A percentile compares a stretch with the other conserved stretches of the same genome.
Conservation (phyloP, 768 basidiomycete species). For the Dictyophora rubrovolvata region DNA sequence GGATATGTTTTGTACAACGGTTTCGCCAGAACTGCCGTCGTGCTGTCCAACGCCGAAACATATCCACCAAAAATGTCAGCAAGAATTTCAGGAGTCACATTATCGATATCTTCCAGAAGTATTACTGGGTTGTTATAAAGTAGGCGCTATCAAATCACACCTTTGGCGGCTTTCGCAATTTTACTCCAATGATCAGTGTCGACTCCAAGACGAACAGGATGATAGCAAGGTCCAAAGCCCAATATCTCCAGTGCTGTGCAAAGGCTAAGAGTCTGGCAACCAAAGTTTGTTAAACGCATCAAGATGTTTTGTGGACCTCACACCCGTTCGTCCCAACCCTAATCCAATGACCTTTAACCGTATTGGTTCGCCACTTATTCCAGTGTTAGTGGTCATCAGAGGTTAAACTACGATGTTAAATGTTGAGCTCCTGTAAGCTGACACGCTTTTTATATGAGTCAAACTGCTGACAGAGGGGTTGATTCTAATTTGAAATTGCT, state of each 20-base stretch:
- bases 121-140: background rate
- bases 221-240: constrained; percentile 2
- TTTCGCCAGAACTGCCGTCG: background rate
- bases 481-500: too few relatives aligned
- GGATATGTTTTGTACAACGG: constrained; percentile 2
- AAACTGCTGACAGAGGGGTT: too few relatives aligned
- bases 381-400: background rate
- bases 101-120: background rate
- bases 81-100: background rate
- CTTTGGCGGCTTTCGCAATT: background rate
- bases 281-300: too few relatives aligned
- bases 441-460: too few relatives aligned
- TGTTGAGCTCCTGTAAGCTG: too few relatives aligned
- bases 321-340: background rate
- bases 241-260: constrained; percentile 1
- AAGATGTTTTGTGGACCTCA: background rate
- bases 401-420: too few relatives aligned
- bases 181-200: background rate
- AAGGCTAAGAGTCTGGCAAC: background rate
- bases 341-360: background rate
- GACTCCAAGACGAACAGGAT: background rate
- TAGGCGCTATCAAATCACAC: background rate
- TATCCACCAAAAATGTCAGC: background rate
- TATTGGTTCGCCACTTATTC: background rate
- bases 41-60: background rate